A percentile compares a stretch with the other conserved stretches of the same genome.
These are phyloP conservation scores for Rhynchosporium agropyri DNA, from an alignment of 2,329 filamentous ascomycete species.

Conservation along the genomic window DNA sequence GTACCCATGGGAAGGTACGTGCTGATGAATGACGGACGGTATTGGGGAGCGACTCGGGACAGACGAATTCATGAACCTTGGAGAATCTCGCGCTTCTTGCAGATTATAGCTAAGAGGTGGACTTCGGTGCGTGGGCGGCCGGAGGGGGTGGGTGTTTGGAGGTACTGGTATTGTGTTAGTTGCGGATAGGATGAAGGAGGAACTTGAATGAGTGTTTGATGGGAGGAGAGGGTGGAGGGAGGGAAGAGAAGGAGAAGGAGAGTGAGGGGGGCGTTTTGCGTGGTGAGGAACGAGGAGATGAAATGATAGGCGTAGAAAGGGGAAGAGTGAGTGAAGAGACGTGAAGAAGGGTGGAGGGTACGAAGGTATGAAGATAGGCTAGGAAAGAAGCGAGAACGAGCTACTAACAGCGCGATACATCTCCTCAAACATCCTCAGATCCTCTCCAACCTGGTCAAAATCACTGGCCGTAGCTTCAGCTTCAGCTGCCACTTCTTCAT, in stretches of 20 bases:
- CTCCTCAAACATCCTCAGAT: constrained; percentile 26
- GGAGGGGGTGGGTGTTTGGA: background rate
- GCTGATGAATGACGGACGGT: too few relatives aligned
- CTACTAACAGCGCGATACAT: constrained; percentile 23
- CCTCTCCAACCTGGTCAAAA: constrained; percentile 16
- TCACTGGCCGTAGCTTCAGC: constrained; percentile 16
- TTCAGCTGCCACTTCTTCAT: background rate
- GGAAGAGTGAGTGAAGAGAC: too few relatives aligned
- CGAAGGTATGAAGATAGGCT: too few relatives aligned
- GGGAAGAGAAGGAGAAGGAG: background rate
- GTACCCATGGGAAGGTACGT: too few relatives aligned
- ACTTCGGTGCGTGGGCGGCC: constrained; percentile 24
- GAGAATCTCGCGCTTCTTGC: constrained; percentile 23
- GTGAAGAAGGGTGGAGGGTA: too few relatives aligned
- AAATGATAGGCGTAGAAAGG: too few relatives aligned
- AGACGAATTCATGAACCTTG: background rate
- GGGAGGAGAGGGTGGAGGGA: background rate
- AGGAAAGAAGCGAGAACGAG: background rate
- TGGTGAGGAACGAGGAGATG: too few relatives aligned
- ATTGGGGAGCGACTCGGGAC: too few relatives aligned
- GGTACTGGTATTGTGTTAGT: constrained; percentile 15
- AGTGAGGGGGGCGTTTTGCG: too few relatives aligned
- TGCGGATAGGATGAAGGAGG: background rate
- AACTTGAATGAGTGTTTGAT: background rate
- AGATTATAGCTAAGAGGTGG: constrained; percentile 29